Base-by-base conservation (phyloP, 2,329 filamentous ascomycete species). In the Leptographium radiaticola region DNA sequence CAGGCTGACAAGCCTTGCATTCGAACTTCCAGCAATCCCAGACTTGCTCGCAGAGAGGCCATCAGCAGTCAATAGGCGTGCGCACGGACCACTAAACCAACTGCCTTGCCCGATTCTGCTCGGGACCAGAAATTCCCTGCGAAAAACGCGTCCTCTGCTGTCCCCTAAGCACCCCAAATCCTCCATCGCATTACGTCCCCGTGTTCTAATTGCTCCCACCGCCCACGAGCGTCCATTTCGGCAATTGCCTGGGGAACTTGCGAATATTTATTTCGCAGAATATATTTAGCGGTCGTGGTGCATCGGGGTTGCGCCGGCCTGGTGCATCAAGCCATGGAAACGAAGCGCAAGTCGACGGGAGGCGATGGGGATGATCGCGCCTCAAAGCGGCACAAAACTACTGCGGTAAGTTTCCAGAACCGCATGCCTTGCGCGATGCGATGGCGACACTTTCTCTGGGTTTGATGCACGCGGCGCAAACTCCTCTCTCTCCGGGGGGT, bases 301-400 rank as follows among this genome's bases (percentile, higher is more conserved):
- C 49, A 30, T 39, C 15, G 25, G 8, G 43, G 45, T 20, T 48
- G 45, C 45, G 45, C 45, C 45, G 16, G 31, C 31, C 45, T 48
- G 45, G 45, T 48, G 46, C 18, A 12, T n/a, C 13, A 16, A 44
- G 39, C 44, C n/a, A 60, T 60, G 59, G 57, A 60, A 38, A n/a
- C 51, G 40, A 60, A 60, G 59, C 59, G 59, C 56, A 60, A 60
- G 43, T 58, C 59, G 10, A 54, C n/a, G 40, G 57, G 57, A 51
- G 67, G 67, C 48, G 75, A 79, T 55, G 66, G 67, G 55, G 72
- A 75, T 52, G 76, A 80, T 61, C 75, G 77, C 62, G 72, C 73
- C 53, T 68, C 73, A 8, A 81, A 81, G 69, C 72, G 77, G 61
- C 75, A 75, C 65, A 80, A 71, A 64, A 69, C 68, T 63, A 68